Evolutionary conservation across 495 filamentous ascomycete species (phyloP), one percentile per base, ranked within the genome.

Genomic region (Neurospora sp.): DNA sequence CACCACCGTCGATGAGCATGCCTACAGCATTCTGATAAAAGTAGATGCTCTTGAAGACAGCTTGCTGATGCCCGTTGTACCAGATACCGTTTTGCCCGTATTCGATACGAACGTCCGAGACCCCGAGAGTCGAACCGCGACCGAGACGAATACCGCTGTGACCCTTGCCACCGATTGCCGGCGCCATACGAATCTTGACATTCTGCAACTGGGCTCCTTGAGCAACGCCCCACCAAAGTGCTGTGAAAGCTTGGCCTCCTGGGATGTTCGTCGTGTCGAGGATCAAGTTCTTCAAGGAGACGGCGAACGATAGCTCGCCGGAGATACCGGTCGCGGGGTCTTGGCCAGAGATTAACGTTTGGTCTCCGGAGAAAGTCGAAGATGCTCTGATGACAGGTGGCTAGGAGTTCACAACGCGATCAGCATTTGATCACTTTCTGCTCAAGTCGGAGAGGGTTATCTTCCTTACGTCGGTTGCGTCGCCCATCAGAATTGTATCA

Each of bases 151-250:
- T 82, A 70, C 91, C 91, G 71, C 90, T 85, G 69, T 93, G 87
- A 1, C 84, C 85, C 11, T 78, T 82, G 27, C 83, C 83, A 69
- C 81, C 86, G 48, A 71, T 73, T 3, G 81, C 78, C 7, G 73
- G 71, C 1, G 83, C 73, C 89, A 93, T 89, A n/a, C 79, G 79
- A 78, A 94, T 92, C 37, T 85, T 82, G 68, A 94, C 82, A 77
- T 94, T 93, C 73, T 92, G 90, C 16, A 91, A 82, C 72, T 89
- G 91, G 7, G 89, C 85, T 27, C 83, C 89, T 73, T 92, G 87
- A 0, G 88, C 88, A 6, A 90, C 90, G 18, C 89, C 89, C 91
- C 91, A 94, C 73, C 89, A 90, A 39, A 94, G 87, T 38, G 90
- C 91, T 2, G 86, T 84, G 38, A 85, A 84, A 0, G 74, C 77